These are phyloP conservation scores for Monilinia fructigena DNA, from an alignment of 2,329 filamentous ascomycete genomes.

Conservation along the genomic window DNA sequence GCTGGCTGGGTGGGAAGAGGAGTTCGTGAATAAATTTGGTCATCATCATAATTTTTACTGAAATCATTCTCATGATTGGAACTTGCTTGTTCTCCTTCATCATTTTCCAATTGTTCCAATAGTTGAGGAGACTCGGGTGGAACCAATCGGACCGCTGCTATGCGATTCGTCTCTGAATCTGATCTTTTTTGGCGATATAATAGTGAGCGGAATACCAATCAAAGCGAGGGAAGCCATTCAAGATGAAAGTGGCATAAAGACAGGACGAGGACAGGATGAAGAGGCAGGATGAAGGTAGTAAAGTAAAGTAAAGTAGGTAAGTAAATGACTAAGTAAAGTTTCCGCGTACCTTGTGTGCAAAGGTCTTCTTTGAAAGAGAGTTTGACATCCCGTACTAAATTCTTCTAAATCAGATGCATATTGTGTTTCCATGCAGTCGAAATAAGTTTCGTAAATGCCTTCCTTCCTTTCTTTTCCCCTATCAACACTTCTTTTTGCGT, in stretches of 20 bases:
- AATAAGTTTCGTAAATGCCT: not conserved
- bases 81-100: slow-evolving; percentile 3
- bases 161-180: slow-evolving; percentile 33
- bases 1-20: slow-evolving; percentile 39
- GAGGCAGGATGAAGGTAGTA: not conserved
- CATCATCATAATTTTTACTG: slow-evolving; percentile 24
- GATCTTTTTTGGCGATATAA: slow-evolving; percentile 28
- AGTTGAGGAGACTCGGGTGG: slow-evolving; percentile 30
- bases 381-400: slow-evolving; percentile 29
- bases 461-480: not conserved
- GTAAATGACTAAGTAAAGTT: not conserved
- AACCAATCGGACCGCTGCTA: slow-evolving; percentile 30
- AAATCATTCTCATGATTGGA: slow-evolving; percentile 9
- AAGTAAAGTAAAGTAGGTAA: no score
- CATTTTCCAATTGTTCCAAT: slow-evolving; percentile 23
- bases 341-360: slow-evolving; percentile 25
- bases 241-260: not conserved
- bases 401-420: slow-evolving; percentile 23
- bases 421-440: slow-evolving; percentile 25
- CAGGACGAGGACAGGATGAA: no score
- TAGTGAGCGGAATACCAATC: slow-evolving; percentile 15
- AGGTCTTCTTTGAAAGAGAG: slow-evolving; percentile 28
- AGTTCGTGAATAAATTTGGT: slow-evolving; percentile 38
- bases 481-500: not conserved
- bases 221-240: slow-evolving; percentile 13